Conservation (phyloP, 768 basidiomycete species). For the Amanita inopinata region DNA sequence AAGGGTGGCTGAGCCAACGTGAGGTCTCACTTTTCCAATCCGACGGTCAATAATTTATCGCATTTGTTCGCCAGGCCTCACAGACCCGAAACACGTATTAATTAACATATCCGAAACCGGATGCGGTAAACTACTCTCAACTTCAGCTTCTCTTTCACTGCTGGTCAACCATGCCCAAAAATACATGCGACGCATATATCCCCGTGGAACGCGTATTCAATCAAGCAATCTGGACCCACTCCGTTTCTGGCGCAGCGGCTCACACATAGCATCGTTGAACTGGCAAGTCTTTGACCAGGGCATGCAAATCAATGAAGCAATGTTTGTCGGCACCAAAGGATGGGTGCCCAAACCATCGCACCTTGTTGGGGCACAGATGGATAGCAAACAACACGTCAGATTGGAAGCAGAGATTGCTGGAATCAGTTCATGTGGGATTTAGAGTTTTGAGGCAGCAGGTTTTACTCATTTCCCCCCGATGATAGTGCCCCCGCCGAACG, state of each 20-base stretch:
- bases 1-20: slow-evolving; percentile 40
- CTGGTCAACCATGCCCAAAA: slow-evolving; percentile 32
- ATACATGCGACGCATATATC: slow-evolving; percentile 48
- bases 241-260: slow-evolving; percentile 45
- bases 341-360: slow-evolving; percentile 42
- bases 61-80: no score
- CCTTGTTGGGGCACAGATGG: slow-evolving; percentile 15
- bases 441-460: background rate
- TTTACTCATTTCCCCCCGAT: background rate
- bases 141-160: slow-evolving; percentile 23
- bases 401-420: slow-evolving; percentile 30
- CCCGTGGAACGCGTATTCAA: slow-evolving; percentile 43
- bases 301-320: slow-evolving; percentile 53
- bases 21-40: no score
- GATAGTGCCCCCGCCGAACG: slow-evolving; percentile 39
- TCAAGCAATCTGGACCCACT: slow-evolving; percentile 47
- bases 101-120: slow-evolving; percentile 54
- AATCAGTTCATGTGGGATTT: slow-evolving; percentile 31
- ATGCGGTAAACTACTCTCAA: slow-evolving; percentile 24
- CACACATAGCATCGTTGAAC: slow-evolving; percentile 49
- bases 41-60: no score
- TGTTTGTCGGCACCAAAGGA: slow-evolving; percentile 47
- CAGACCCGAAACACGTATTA: slow-evolving; percentile 37
- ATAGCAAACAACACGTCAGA: slow-evolving; percentile 13
- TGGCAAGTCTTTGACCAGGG: slow-evolving; percentile 54